A percentile compares a stretch with the other conserved stretches of the same genome.
Conservation (phyloP, 2,329 filamentous ascomycete genomes). For the Eutypa lata region DNA sequence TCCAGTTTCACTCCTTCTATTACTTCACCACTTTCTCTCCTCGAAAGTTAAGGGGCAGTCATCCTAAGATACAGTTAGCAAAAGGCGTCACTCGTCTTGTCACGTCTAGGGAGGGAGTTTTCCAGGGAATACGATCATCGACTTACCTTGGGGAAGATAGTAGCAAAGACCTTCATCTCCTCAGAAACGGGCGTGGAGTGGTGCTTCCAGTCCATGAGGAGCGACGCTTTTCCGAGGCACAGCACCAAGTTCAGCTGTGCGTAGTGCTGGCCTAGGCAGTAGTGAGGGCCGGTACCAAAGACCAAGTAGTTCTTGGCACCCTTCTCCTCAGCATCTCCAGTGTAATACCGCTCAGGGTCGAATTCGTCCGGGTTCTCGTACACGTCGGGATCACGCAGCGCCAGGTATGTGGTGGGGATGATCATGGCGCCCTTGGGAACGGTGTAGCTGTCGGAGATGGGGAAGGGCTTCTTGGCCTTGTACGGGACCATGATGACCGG, state of each 20-base stretch:
- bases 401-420: slow-evolving; percentile 85
- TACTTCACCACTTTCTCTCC: slow-evolving; percentile 44
- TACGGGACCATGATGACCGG: slow-evolving; percentile 98
- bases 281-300: slow-evolving; percentile 93
- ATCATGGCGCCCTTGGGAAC: slow-evolving; percentile 93
- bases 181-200: slow-evolving; percentile 79
- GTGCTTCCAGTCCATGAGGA: slow-evolving; percentile 87
- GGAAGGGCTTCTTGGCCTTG: slow-evolving; percentile 90
- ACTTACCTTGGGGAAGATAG: slow-evolving; percentile 91
- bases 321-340: slow-evolving; percentile 81
- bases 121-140: neutral
- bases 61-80: slow-evolving; percentile 53
- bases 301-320: slow-evolving; percentile 93
- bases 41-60: slow-evolving; percentile 77
- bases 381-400: slow-evolving; percentile 87
- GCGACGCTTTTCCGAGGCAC: slow-evolving; percentile 85
- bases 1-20: neutral
- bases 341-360: slow-evolving; percentile 88
- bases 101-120: neutral
- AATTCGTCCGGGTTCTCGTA: slow-evolving; percentile 88
- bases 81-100: slow-evolving; percentile 16
- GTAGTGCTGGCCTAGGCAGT: slow-evolving; percentile 92
- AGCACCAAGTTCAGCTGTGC: slow-evolving; percentile 84
- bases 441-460: slow-evolving; percentile 83
- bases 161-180: slow-evolving; percentile 97